Conservation (phyloP, 164 flowering plant genomes). For the Kalanchoe fedtschenkoi region DNA sequence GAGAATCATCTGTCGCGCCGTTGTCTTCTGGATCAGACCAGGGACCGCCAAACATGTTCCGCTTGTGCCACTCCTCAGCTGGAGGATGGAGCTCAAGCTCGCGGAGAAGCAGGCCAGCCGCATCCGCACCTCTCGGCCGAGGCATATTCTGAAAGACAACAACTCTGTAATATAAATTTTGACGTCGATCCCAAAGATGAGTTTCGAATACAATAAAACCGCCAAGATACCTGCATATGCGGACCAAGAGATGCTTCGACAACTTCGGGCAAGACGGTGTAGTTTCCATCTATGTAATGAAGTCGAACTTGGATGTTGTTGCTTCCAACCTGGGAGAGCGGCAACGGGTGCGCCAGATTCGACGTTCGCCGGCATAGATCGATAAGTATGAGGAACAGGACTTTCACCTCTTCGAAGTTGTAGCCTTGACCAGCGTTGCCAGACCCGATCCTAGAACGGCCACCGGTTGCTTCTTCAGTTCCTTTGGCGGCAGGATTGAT, state of each 20-base stretch:
- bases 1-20: constrained; percentile 37
- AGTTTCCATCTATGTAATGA: constrained; percentile 96
- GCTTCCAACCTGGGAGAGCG: constrained; percentile 91
- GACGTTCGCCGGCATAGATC: constrained; percentile 86
- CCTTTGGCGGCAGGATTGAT: constrained; percentile 52
- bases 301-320: constrained; percentile 75
- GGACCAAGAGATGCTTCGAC: constrained; percentile 99
- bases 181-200: too few relatives aligned
- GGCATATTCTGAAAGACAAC: constrained; percentile 71
- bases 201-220: not conserved
- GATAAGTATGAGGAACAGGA: constrained; percentile 84
- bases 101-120: constrained; percentile 93
- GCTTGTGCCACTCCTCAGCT: constrained; percentile 97
- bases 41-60: constrained; percentile 93
- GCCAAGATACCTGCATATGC: constrained; percentile 82
- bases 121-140: constrained; percentile 99
- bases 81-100: constrained; percentile 98
- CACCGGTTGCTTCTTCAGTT: constrained; percentile 62
- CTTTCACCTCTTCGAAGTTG: constrained; percentile 93
- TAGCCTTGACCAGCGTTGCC: constrained; percentile 99
- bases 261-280: constrained; percentile 92
- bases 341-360: constrained; percentile 61
- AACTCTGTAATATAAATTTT: not conserved
- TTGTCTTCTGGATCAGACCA: constrained; percentile 85
- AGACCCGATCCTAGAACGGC: constrained; percentile 58